Evolutionary conservation across 208 protist genomes (phyloP).

Genomic region (Crithidia fasciculata): DNA sequence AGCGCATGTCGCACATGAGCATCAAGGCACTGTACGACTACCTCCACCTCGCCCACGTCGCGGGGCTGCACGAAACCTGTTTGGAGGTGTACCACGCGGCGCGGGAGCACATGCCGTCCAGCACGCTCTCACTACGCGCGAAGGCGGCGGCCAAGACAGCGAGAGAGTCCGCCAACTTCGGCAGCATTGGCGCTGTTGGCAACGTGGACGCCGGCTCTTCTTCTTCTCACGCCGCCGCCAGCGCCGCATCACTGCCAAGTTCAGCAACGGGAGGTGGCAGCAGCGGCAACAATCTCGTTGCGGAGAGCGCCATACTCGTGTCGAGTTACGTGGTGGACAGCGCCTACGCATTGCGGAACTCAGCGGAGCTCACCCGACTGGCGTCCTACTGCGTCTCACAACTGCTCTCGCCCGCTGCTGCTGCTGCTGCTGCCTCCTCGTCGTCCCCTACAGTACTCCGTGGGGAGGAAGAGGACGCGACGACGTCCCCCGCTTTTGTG

Average conservation of each 20-base stretch:
- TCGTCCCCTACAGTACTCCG: background rate
- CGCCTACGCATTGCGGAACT: slow-evolving; percentile 58
- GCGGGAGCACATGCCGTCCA: slow-evolving; percentile 26
- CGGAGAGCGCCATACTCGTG: slow-evolving; percentile 36
- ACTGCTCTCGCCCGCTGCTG: slow-evolving; percentile 14
- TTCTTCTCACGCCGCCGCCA: background rate
- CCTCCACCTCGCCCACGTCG: slow-evolving; percentile 59
- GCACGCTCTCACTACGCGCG: slow-evolving; percentile 15
- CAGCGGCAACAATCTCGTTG: slow-evolving; percentile 1
- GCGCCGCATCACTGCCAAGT: no score
- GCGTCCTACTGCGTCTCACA: slow-evolving; percentile 48
- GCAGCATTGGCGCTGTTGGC: background rate
- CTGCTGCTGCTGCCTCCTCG: background rate
- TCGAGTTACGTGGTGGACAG: slow-evolving; percentile 69
- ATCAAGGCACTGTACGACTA: slow-evolving; percentile 58
- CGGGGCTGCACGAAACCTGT: slow-evolving; percentile 54
- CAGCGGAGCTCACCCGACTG: slow-evolving; percentile 49
- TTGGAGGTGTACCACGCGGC: slow-evolving; percentile 60
- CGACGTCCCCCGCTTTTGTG: background rate
- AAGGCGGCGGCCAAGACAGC: background rate
- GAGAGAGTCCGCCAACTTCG: background rate
- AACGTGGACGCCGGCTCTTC: background rate
- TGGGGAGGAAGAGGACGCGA: no score
- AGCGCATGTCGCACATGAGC: slow-evolving; percentile 39
- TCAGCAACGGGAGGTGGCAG: background rate